Evolutionary conservation across 352 stramenopile genomes (phyloP).

Genomic region (Blastocystis sp.): DNA sequence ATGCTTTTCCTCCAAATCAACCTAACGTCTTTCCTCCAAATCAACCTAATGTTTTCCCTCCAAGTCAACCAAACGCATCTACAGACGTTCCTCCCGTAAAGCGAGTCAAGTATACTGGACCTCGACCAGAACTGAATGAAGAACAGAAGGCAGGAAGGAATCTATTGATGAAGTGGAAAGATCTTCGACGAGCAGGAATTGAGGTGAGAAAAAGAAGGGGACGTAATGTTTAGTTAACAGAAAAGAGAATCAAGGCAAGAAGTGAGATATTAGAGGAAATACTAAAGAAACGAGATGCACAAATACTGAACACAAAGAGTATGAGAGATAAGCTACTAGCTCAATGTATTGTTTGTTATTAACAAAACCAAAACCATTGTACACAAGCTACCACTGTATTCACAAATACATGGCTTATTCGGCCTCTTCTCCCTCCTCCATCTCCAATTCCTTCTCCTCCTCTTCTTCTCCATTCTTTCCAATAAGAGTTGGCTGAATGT

Average conservation of each 20-base stretch:
- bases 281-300: background rate
- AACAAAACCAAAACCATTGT: background rate
- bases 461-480: slow-evolving; percentile 83
- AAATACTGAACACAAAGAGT: background rate
- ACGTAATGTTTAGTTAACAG: background rate
- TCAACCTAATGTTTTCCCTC: background rate
- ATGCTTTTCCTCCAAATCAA: background rate
- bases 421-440: slow-evolving; percentile 63
- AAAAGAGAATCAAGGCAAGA: background rate
- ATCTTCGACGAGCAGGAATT: background rate
- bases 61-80: background rate
- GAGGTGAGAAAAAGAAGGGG: background rate
- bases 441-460: slow-evolving; percentile 64
- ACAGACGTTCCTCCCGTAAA: background rate
- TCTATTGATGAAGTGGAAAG: background rate
- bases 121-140: background rate
- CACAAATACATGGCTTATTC: slow-evolving; percentile 61
- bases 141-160: background rate
- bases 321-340: background rate
- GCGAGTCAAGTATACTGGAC: background rate
- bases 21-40: background rate
- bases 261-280: background rate
- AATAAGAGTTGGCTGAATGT: slow-evolving; percentile 99
- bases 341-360: background rate
- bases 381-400: slow-evolving; percentile 35